A percentile compares a stretch with the other conserved stretches of the same genome.
phyloP scores from a whole-genome alignment of 352 stramenopile genomes.

The Phytopythium chamaehyphon region DNA sequence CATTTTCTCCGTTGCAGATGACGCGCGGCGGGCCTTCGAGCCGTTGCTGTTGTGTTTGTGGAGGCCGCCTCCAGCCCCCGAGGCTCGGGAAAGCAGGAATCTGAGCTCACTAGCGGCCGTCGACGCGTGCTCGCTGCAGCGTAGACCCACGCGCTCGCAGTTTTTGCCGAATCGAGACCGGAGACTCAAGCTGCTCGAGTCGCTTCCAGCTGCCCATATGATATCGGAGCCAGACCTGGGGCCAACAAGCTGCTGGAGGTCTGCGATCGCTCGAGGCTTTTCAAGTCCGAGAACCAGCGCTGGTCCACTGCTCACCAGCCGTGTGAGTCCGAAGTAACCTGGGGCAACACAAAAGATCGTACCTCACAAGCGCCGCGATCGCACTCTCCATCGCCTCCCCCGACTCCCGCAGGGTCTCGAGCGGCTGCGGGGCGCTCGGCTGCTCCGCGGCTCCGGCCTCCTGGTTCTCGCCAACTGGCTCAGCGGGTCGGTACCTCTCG shows the following conservation, averaged over 20 bases:
- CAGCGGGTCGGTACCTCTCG: constrained; percentile 8
- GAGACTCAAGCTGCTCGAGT: constrained; percentile 12
- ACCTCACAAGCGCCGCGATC: constrained; percentile 18
- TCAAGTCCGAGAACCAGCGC: constrained; percentile 41
- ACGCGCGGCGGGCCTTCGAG: not conserved
- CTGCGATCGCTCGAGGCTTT: constrained; percentile 38
- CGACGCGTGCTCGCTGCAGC: constrained; percentile 28
- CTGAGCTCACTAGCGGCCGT: constrained; percentile 32
- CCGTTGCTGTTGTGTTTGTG: constrained; percentile 1
- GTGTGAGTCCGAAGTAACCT: not conserved
- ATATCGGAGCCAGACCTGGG: constrained; percentile 16
- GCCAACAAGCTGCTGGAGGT: constrained; percentile 54
- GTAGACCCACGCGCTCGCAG: constrained; percentile 27
- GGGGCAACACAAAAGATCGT: not conserved
- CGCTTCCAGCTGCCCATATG: not conserved
- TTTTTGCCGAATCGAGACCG: constrained; percentile 41
- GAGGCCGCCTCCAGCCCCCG: not conserved
- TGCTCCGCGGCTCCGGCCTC: not conserved
- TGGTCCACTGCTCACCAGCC: constrained; percentile 19
- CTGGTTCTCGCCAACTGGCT: not conserved
- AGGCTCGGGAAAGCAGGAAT: constrained; percentile 32
- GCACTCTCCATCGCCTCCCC: constrained; percentile 17
- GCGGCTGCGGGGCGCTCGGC: too few species aligned
- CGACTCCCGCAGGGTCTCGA: not conserved
- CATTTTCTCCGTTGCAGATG: constrained; percentile 18